A percentile compares a stretch with the other conserved stretches of the same genome.
Evolutionary conservation across 164 flowering plant genomes (phyloP).

Genomic region (Berberis thunbergii): DNA sequence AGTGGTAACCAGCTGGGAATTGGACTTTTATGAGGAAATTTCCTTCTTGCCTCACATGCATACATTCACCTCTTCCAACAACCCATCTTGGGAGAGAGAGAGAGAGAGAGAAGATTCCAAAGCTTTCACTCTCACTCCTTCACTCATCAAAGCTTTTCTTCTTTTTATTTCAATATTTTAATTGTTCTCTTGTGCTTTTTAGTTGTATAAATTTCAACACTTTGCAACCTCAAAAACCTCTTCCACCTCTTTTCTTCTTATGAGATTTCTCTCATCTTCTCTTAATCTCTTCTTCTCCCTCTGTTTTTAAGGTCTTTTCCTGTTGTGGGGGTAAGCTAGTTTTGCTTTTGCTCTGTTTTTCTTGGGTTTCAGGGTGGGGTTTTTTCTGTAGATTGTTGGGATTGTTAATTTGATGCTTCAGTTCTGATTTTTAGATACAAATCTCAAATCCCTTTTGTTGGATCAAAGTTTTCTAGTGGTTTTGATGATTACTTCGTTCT

Average conservation of each 20-base stretch:
- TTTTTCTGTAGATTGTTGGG: no score
- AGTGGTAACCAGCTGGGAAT: constrained; percentile 7
- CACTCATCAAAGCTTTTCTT: no score
- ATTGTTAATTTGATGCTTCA: no score
- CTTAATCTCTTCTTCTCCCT: not conserved
- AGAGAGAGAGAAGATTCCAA: not conserved
- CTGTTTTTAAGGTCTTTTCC: not conserved
- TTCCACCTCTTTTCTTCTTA: constrained; percentile 1
- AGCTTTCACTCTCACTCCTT: not conserved
- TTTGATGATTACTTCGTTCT: not conserved
- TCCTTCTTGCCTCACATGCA: not conserved
- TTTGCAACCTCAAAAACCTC: constrained; percentile 1
- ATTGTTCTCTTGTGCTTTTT: not conserved
- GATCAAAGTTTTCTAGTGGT: not conserved
- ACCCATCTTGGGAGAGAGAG: not conserved
- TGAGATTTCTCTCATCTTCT: not conserved
- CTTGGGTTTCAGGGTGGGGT: no score
- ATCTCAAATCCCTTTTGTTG: no score
- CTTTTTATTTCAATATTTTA: not conserved
- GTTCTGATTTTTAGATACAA: not conserved
- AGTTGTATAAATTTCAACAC: constrained; percentile 1
- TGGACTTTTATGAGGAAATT: not conserved
- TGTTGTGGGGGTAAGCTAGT: no score
- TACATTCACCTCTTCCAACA: not conserved
- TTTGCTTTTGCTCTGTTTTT: no score